These are phyloP conservation scores for Colletotrichum liriopes DNA, from an alignment of 2,329 filamentous ascomycete genomes.

Conservation along the genomic window DNA sequence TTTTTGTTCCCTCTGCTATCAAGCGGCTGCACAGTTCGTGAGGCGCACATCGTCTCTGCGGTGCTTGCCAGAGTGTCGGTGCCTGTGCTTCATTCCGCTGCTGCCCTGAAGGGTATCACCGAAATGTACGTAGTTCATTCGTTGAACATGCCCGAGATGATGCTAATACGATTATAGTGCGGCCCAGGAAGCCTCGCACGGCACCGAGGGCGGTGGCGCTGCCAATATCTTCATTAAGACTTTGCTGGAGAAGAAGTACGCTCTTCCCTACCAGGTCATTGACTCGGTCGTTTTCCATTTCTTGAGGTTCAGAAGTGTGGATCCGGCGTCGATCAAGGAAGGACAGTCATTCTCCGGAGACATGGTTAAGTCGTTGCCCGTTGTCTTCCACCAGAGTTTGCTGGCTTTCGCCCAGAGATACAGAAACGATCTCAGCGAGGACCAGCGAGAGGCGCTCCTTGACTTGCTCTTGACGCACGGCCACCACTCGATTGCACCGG, in stretches of 20 bases:
- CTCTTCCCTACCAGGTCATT: conserved; percentile 93
- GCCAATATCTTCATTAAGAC: conserved; percentile 97
- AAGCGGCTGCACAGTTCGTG: conserved; percentile 89
- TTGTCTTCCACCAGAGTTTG: conserved; percentile 96
- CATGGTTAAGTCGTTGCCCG: conserved; percentile 79
- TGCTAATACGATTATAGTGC: conserved; percentile 58
- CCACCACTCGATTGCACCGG: conserved; percentile 90
- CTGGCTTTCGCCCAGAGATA: conserved; percentile 95
- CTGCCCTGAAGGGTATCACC: conserved; percentile 91
- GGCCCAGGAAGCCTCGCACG: conserved; percentile 86
- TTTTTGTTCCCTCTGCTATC: conserved; percentile 92
- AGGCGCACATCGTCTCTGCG: conserved; percentile 91
- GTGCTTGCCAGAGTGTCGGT: conserved; percentile 89
- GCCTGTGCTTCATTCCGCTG: conserved; percentile 92
- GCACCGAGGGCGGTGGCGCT: conserved; percentile 89
- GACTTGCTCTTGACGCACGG: conserved; percentile 89
- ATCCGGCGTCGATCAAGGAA: conserved; percentile 70
- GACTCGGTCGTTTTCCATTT: conserved; percentile 98
- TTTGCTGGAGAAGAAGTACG: conserved; percentile 96
- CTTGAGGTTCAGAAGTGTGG: conserved; percentile 84
- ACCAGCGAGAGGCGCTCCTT: conserved; percentile 90
- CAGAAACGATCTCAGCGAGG: conserved; percentile 95
- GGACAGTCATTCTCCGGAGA: conserved; percentile 63
- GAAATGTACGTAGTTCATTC: conserved; percentile 72
- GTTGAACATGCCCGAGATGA: no score